Base-by-base conservation (phyloP, 805 yeast species). In the Candida corydali region DNA sequence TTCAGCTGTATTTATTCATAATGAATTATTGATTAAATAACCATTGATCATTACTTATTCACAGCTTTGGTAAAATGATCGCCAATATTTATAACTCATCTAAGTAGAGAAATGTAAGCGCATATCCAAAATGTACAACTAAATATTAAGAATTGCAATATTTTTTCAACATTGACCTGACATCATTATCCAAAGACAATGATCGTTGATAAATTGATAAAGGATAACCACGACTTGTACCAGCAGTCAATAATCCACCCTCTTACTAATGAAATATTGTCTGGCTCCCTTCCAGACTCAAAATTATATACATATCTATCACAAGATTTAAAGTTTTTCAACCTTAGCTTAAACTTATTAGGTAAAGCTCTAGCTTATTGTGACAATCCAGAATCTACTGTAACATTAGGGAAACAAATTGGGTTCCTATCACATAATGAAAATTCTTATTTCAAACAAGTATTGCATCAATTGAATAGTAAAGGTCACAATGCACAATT, bases 261-360 rank as follows among this genome's bases (percentile, higher is more conserved):
- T 5, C 54, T 73, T 25, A 68, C 76, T 17, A 54, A 54, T 25
- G 75, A 75, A 41, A 46, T 71, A 27, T 73, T 77, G 43, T 44
- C 45, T 8, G 81, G 80, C 1, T 59, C 66, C 1, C 50, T 75
- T 10, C 53, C 68, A 0, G 70, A 71, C 42, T 49, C 59, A 32
- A 64, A 52, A 25, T 52, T 74, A 11, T 68, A 54, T 47, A 61
- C 70, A 1, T 75, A 75, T 42, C 44, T 74, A 34, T 58, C 61
- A 2, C 80, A 75, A 46, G 81, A 75, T 47, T 49, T 71, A 39
- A 65, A 62, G 36, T 75, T 65, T 44, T 75, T 74, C 49, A 66
- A 65, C 29, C 41, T 55, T 5, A 69, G 73, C 1, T 39, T 75
- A 26, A 60, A 65, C 26, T 43, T 72, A 10, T 57, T 73, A 10